phyloP scores from a whole-genome alignment of 805 yeast species.

The Sugiyamaella boreocaroliniensis region DNA sequence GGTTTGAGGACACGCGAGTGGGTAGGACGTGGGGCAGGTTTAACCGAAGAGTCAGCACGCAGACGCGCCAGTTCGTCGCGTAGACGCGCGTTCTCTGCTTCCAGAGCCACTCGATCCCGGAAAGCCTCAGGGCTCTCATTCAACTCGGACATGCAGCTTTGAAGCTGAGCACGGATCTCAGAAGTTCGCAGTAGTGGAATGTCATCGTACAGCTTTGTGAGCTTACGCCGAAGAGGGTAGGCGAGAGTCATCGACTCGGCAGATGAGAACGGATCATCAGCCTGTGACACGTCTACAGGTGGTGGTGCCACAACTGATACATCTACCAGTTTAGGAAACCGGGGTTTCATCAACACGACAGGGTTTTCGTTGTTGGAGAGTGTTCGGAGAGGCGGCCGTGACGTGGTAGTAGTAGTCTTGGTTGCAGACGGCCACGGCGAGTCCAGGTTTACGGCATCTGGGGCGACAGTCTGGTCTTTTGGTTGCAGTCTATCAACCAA shows the following conservation, averaged over 20 bases:
- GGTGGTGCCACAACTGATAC: too few species aligned
- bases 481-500: not conserved
- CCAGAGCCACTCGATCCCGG: not conserved
- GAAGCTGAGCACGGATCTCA: not conserved
- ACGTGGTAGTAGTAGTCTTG: too few species aligned
- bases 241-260: not conserved
- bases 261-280: not conserved
- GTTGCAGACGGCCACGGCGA: too few species aligned
- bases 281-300: too few species aligned
- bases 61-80: not conserved
- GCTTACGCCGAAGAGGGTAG: not conserved
- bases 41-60: not conserved
- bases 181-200: not conserved
- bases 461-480: not conserved
- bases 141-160: not conserved
- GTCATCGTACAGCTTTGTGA: not conserved
- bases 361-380: too few species aligned
- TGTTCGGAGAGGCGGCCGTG: too few species aligned
- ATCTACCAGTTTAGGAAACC: too few species aligned
- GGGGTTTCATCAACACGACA: too few species aligned
- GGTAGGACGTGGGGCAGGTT: not conserved
- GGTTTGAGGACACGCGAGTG: not conserved
- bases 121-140: not conserved
- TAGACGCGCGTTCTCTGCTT: not conserved
- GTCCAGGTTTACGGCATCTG: not conserved